Conservation (phyloP, 2,329 filamentous ascomycete species). For the Beauveria australis region DNA sequence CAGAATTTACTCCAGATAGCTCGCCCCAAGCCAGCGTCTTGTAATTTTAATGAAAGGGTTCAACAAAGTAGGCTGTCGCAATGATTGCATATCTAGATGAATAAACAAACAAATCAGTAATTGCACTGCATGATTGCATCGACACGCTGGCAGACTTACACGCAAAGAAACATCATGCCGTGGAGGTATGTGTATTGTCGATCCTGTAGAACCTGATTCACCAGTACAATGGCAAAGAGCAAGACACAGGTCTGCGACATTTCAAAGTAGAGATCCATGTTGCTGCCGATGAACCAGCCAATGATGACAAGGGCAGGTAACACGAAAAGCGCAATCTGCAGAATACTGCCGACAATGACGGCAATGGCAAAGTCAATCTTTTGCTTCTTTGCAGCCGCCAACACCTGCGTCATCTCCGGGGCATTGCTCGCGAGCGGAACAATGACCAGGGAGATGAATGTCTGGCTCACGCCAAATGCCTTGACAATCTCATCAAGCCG, state of each 20-base stretch:
- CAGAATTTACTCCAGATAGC: neutral
- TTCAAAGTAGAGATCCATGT: conserved; percentile 14
- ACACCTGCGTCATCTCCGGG: conserved; percentile 12
- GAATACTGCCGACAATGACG: conserved; percentile 14
- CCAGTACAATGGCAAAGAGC: conserved; percentile 13
- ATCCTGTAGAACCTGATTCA: conserved; percentile 15
- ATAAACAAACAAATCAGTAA: neutral
- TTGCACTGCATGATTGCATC: neutral
- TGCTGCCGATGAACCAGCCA: conserved; percentile 9
- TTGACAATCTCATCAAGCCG: conserved; percentile 5
- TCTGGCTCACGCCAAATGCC: conserved; percentile 11
- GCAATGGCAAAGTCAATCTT: conserved; percentile 14
- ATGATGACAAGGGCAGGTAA: conserved; percentile 12
- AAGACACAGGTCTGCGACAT: conserved; percentile 14
- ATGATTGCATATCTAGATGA: conserved; percentile 7
- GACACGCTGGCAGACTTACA: conserved; percentile 6
- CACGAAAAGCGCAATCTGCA: conserved; percentile 15
- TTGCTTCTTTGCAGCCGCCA: conserved; percentile 12
- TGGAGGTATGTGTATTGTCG: conserved; percentile 14
- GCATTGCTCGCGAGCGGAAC: conserved; percentile 14
- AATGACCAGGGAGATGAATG: conserved; percentile 14
- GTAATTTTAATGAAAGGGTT: conserved; percentile 6
- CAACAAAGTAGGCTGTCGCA: conserved; percentile 7
- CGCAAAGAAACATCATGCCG: conserved; percentile 13
- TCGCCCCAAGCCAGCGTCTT: neutral